Base-by-base conservation (phyloP, 2,329 filamentous ascomycete species). In the Clarireedia sp. region DNA sequence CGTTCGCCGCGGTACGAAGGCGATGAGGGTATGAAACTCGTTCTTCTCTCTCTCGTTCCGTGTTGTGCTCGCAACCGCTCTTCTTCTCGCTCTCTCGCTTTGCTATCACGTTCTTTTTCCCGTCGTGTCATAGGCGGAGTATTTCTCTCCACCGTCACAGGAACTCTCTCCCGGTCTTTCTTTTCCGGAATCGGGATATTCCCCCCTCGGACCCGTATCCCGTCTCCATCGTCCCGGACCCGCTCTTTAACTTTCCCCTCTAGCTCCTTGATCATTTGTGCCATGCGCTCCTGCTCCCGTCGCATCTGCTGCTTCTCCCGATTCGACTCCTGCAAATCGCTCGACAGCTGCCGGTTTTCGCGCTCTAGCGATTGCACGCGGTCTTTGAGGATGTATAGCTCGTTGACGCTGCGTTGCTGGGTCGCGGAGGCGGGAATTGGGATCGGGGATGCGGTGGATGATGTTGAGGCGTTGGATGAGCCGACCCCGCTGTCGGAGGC, bases 361-460 rank as follows among this genome's bases (percentile, higher is more conserved):
- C 7, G 10, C 16, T 54, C 52, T 8, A 54, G 51, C 3, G 16
- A 21, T 33, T 48, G 23, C 6, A 54, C 44, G 9, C 44, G 51
- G 17, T 54, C 52, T 23, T 54, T 54, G 37, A 54, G 7, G 12
- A 49, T 23, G n/a, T 54, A 49, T 5, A 54, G 12, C n/a, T 33
- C 52, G 14, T 17, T 14, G 9, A 33, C 14, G 17, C 49, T 54
- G 4, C 29, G 33, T 21, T 33, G 29, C 10, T 12, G 10, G 5
- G 24, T 8, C 8, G 24, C 8, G 24, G 24, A 26, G 5, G 8
- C 24, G 10, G 29, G 29, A 12, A 33, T 33, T 3, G 29, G 10
- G 10, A 33, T 33, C 51, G 16, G 16, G 3, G 14, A 48, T 44
- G 7, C 19, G 47, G n/a, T 19, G 19, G 44, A 54, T 38, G 43